Evolutionary conservation across 2,329 filamentous ascomycete genomes (phyloP).

Genomic region (Fusarium secorum): DNA sequence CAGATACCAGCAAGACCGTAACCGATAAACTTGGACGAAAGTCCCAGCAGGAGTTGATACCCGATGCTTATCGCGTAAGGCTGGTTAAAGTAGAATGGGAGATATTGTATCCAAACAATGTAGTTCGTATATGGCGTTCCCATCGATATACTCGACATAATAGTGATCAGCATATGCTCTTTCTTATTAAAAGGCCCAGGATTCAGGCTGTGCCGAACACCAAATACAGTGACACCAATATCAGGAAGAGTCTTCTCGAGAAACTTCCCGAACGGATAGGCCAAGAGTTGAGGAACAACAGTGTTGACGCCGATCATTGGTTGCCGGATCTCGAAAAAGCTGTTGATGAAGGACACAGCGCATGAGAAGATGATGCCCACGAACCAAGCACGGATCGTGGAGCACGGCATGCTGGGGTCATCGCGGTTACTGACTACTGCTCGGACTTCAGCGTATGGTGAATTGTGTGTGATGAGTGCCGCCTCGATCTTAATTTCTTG

Average conservation of each 20-base stretch:
- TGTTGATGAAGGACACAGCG: conserved; percentile 60
- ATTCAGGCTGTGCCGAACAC: conserved; percentile 59
- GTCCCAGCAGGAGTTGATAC: conserved; percentile 59
- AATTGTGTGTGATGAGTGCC: conserved; percentile 60
- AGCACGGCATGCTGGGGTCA: conserved; percentile 59
- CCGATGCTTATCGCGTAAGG: conserved; percentile 55
- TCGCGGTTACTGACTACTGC: conserved; percentile 63
- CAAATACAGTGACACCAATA: conserved; percentile 55
- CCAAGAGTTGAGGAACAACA: conserved; percentile 64
- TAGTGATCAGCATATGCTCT: conserved; percentile 67
- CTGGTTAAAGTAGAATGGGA: conserved; percentile 61
- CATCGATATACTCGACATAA: conserved; percentile 67
- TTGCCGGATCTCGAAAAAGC: conserved; percentile 65
- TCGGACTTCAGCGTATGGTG: conserved; percentile 64
- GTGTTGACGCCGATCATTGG: conserved; percentile 61
- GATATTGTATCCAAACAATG: conserved; percentile 58
- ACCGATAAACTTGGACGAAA: conserved; percentile 63
- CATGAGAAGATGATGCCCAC: conserved; percentile 61
- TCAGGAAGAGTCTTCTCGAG: conserved; percentile 61
- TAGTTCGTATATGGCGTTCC: conserved; percentile 58
- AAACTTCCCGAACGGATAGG: conserved; percentile 62
- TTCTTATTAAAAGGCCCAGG: conserved; percentile 66
- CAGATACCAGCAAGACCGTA: conserved; percentile 62
- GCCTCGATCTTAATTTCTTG: conserved; percentile 61
- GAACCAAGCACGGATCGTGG: conserved; percentile 61